Evolutionary conservation across 2,329 filamentous ascomycete genomes (phyloP).

Genomic region (Nemania sp.): DNA sequence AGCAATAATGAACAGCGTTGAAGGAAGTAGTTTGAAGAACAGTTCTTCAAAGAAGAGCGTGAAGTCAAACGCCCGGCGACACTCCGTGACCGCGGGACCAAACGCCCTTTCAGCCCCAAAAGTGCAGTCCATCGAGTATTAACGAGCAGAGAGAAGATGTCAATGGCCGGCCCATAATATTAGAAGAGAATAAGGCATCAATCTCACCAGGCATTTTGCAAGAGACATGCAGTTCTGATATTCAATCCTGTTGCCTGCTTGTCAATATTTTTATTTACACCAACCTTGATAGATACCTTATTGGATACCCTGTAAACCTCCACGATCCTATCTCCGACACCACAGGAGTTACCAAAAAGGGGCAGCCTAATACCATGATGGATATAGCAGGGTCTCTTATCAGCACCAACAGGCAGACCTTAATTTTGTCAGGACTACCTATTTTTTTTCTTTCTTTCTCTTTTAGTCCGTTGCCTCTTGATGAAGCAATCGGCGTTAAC

Average conservation of each 20-base stretch:
- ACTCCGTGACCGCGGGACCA: conserved; percentile 35
- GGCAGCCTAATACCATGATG: background rate
- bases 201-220: background rate
- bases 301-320: background rate
- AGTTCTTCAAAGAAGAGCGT: conserved; percentile 39
- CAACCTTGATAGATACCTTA: background rate
- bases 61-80: conserved; percentile 39
- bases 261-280: background rate
- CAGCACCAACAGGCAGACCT: conserved; percentile 5
- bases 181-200: background rate
- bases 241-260: conserved; percentile 21
- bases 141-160: background rate
- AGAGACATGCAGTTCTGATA: background rate
- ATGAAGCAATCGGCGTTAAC: background rate
- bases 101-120: conserved; percentile 37
- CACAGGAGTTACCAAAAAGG: background rate
- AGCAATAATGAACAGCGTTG: conserved; percentile 25
- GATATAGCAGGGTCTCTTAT: background rate
- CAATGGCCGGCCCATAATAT: background rate
- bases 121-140: conserved; percentile 31
- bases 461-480: background rate
- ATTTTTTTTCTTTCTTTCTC: no score
- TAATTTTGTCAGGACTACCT: no score
- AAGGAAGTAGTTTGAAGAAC: conserved; percentile 37
- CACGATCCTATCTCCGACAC: background rate